Base-by-base conservation (phyloP, 2,329 filamentous ascomycete genomes). In the Colletotrichum ledebouriae region DNA sequence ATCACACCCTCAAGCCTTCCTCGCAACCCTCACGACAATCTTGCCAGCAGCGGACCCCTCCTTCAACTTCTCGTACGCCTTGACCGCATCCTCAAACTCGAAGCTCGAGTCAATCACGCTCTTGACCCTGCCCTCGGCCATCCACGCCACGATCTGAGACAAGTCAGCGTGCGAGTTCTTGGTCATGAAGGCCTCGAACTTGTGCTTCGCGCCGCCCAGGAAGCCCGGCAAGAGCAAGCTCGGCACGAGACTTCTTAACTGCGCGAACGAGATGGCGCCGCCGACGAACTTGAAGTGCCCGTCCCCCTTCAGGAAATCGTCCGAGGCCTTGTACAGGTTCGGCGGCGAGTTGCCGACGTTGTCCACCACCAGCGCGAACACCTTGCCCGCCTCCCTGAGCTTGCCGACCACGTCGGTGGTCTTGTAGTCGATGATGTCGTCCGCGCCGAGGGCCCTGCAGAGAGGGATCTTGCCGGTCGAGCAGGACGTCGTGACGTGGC, bases 361-460 rank as follows among this genome's bases (percentile, higher is more conserved):
- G 75, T 91, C 89, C n/a, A 90, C 80, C 2, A 86, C 78, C 41
- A 85, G 78, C 60, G 81, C 79, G 71, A 84, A 90, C 4, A 83
- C 76, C 6, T 79, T 78, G 0, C 85, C 85, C 15, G 80, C 81
- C 1, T 79, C 75, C 68, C 80, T 81, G 0, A 91, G 78, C 5
- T 77, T 75, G 7, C 79, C 76, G 1, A 85, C 72, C 1, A 90
- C 77, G 72, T 89, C 78, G 25, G 76, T 75, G 0, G 78, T 79
- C 50, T 83, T 86, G 75, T 92, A 91, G 74, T 91, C 87, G 59
- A 91, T 82, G 44, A 90, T 84, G 58, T 89, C 85, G 71, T 92
- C 89, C 4, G 90, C 90, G 2, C 90, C 90, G 1, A 92, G 74
- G 5, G 79, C 78, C 68, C 83, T 83, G 75, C 87, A 89, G 1